These are phyloP conservation scores for Agrocybe pediades DNA, from an alignment of 768 basidiomycete species.

Conservation along the genomic window DNA sequence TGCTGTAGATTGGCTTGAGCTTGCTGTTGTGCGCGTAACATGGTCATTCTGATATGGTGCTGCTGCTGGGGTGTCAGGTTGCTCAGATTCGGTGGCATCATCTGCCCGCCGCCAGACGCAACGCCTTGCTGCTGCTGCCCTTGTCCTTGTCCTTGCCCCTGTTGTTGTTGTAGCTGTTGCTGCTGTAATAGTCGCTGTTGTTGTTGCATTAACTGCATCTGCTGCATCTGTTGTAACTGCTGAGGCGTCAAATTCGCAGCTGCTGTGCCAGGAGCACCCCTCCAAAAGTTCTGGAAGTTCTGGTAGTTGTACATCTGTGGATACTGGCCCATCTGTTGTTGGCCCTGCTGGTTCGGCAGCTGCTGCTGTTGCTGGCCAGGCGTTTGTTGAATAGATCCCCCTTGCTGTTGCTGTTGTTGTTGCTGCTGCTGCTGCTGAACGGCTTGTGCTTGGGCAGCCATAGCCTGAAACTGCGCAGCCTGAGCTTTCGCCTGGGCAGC, in stretches of 20 bases:
- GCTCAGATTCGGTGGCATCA: neutral
- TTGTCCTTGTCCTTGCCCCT: neutral
- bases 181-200: conserved; percentile 10
- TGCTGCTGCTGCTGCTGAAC: conserved; percentile 8
- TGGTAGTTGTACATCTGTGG: conserved; percentile 5
- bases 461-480: conserved; percentile 16
- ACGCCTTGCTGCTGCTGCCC: conserved; percentile 1
- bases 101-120: neutral
- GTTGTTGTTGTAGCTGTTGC: conserved; percentile 4
- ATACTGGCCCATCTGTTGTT: conserved; percentile 5
- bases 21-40: neutral
- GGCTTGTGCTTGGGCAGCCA: conserved; percentile 17
- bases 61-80: neutral
- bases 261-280: neutral
- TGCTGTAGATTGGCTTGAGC: neutral
- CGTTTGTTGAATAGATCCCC: neutral
- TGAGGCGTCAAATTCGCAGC: neutral
- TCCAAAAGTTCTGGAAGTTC: neutral
- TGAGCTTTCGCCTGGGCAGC: conserved; percentile 19
- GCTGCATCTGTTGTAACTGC: conserved; percentile 10
- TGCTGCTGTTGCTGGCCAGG: neutral
- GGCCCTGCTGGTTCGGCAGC: neutral
- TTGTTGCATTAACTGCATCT: conserved; percentile 4
- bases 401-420: conserved; percentile 4
- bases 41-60: neutral